Evolutionary conservation across 495 filamentous ascomycete genomes (phyloP).

Genomic region (Penicillium fimorum): DNA sequence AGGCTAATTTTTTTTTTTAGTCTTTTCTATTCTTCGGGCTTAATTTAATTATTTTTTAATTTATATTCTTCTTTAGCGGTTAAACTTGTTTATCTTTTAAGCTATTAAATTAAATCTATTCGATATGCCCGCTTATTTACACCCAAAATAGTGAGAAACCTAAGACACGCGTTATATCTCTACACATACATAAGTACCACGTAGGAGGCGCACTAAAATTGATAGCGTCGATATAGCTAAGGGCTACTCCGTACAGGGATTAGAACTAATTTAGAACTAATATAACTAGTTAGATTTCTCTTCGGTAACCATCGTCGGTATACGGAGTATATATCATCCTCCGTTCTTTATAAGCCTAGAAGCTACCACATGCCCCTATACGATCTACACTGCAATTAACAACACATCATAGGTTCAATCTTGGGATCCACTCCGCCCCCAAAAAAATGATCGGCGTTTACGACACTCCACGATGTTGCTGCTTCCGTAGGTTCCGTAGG

Average conservation of each 20-base stretch:
- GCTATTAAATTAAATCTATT: no score
- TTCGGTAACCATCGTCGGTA: not conserved
- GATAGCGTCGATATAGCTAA: not conserved
- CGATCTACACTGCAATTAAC: constrained; percentile 1
- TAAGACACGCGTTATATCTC: not conserved
- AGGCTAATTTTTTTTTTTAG: constrained; percentile 1
- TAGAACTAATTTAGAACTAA: not conserved
- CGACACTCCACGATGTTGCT: constrained; percentile 7
- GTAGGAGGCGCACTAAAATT: not conserved
- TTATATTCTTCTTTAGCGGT: not conserved
- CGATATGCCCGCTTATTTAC: not conserved
- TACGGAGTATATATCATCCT: not conserved
- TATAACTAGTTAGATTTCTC: not conserved
- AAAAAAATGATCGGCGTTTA: constrained; percentile 16
- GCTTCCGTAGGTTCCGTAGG: constrained; percentile 6
- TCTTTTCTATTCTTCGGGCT: not conserved
- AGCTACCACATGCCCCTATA: not conserved
- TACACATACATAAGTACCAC: not conserved
- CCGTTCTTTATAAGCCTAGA: not conserved
- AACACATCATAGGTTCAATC: constrained; percentile 3
- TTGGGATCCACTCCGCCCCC: constrained; percentile 14
- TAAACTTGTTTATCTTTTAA: no score
- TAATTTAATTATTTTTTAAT: not conserved
- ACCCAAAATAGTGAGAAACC: not conserved
- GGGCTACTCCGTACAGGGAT: not conserved